A percentile compares a stretch with the other conserved stretches of the same genome.
Evolutionary conservation across 2,329 filamentous ascomycete species (phyloP).

Genomic region (Fusarium tjaetaba): DNA sequence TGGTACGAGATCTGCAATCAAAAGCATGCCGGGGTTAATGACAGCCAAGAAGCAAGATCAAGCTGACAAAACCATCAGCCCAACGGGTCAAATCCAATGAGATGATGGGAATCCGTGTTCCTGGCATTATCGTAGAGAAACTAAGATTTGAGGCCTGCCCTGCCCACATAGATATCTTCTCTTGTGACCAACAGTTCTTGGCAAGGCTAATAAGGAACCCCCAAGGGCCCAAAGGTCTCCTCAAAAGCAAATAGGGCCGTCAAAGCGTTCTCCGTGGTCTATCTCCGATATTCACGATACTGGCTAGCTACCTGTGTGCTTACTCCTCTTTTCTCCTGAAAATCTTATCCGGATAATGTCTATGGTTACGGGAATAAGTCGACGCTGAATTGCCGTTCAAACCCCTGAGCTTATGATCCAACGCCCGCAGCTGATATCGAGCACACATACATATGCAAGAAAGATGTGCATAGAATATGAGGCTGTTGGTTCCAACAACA

Average conservation of each 20-base stretch:
- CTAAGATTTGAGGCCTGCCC: constrained; percentile 27
- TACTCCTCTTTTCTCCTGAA: constrained; percentile 13
- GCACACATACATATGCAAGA: neutral
- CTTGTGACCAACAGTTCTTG: constrained; percentile 24
- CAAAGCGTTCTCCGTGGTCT: constrained; percentile 9
- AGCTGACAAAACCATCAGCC: neutral
- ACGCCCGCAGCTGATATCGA: neutral
- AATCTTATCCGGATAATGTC: neutral
- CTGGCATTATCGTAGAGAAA: neutral
- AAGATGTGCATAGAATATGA: neutral
- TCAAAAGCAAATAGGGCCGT: constrained; percentile 8
- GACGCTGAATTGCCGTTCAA: neutral
- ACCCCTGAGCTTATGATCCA: constrained; percentile 17
- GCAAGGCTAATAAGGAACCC: constrained; percentile 3
- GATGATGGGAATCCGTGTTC: constrained; percentile 1
- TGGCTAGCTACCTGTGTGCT: neutral
- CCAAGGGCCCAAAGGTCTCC: neutral
- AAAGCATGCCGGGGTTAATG: constrained; percentile 3
- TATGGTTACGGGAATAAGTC: neutral
- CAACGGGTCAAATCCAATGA: neutral
- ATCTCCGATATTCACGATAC: constrained; percentile 1
- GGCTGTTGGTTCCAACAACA: constrained; percentile 24
- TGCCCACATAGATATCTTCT: constrained; percentile 15
- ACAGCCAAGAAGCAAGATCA: neutral
- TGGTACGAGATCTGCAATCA: constrained; percentile 8